phyloP scores from a whole-genome alignment of 768 basidiomycete species.

The Phanerodontia chrysosporium region DNA sequence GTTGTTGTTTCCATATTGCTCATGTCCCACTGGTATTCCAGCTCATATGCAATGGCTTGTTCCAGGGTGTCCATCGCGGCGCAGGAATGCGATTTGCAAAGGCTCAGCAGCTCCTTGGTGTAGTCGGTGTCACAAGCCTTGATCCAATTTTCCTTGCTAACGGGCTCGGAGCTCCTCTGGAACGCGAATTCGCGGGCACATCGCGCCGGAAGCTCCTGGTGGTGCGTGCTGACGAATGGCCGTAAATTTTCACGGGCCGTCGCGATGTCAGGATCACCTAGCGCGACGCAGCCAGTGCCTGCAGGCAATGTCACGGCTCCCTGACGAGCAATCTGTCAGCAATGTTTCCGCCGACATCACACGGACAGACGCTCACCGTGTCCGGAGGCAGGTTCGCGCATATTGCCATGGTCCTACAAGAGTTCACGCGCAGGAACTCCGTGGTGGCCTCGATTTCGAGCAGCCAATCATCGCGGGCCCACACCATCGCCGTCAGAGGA shows the following conservation, averaged over 20 bases:
- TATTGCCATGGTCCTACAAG: neutral
- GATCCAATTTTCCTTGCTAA: neutral
- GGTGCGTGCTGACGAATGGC: neutral
- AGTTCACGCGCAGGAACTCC: slow-evolving; percentile 37
- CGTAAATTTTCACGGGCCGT: neutral
- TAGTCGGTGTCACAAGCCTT: neutral
- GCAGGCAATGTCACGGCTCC: neutral
- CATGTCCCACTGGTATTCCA: neutral
- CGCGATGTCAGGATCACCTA: neutral
- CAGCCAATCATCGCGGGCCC: slow-evolving; percentile 29
- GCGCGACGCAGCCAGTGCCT: neutral
- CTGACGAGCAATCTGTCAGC: neutral
- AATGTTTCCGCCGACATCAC: neutral
- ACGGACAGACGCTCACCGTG: neutral
- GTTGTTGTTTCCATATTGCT: neutral
- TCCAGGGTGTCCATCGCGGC: neutral
- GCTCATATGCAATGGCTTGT: neutral
- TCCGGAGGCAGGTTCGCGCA: neutral
- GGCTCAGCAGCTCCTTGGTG: neutral
- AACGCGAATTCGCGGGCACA: neutral
- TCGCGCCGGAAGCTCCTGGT: neutral
- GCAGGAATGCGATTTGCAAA: neutral
- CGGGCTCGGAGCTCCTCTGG: too few relatives aligned
- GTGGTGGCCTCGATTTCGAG: slow-evolving; percentile 42
- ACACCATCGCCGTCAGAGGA: neutral